Evolutionary conservation across 1,284 basidiomycete species (phyloP), one percentile per base, ranked within the genome.

Genomic region (Ceratobasidium sp.): DNA sequence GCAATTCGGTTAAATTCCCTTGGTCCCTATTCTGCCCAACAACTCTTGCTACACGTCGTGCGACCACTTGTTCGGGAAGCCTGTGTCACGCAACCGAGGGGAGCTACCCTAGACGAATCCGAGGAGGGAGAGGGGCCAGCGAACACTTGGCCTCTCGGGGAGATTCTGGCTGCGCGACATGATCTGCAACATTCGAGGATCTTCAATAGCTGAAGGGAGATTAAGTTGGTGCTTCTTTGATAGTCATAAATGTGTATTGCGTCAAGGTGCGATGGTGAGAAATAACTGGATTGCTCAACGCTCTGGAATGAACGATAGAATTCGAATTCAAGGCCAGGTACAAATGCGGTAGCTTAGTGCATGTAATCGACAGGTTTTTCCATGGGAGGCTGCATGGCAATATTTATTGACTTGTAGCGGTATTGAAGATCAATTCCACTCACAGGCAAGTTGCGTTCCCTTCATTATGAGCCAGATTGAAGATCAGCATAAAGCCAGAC

Each of bases 131-230:
- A 40, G 16, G 83, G 81, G 1, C 95, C 95, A 4, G 90, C 91
- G 28, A 95, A 89, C 75, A 97, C 92, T 4, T 99, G 96, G 94
- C 96, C 96, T 0, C 80, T 99, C 16, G 96, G 95, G n/a, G 96
- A 99, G 81, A 92, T 98, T 53, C 83, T 98, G 21, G 89, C 92
- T 51, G 87, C 88, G 36, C 84, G 96, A 74, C 96, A 99, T 80
- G 96, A 98, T 82, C 82, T 95, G 77, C 91, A 97, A 79, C 96
- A 98, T 82, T 96, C 95, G 44, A 85, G 96, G 63, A 92, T 99
- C 76, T 99, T 99, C 85, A 99, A 99, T 81, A 92, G 91, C 81
- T 92, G 75, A 48, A 18, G 11, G 33, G 28, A 6, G 25, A 18
- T 36, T 2, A 53, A 2, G 9, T 42, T 9, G 16, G 2, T 42